Conservation (phyloP, 805 yeast species). For the Wickerhamiella cacticola region DNA sequence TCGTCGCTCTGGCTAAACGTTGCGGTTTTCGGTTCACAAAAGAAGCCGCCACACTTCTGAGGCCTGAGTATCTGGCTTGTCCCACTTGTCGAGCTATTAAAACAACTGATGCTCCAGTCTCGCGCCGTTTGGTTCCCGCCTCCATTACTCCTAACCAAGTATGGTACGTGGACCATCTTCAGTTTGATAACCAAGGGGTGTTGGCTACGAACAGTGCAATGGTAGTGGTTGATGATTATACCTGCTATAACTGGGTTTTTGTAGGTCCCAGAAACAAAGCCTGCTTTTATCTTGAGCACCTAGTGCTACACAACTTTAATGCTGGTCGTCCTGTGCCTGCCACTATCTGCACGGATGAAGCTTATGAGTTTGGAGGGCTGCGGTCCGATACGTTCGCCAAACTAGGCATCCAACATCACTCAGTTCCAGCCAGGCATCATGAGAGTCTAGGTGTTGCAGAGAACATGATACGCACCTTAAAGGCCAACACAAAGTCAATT, state of each 20-base stretch:
- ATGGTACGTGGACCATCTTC: not conserved
- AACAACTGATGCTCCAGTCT: not conserved
- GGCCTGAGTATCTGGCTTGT: not conserved
- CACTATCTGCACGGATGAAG: not conserved
- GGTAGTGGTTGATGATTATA: not conserved
- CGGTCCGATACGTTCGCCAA: not conserved
- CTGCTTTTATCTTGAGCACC: not conserved
- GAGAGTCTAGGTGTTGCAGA: not conserved
- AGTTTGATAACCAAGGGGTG: not conserved
- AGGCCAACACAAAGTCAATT: not conserved
- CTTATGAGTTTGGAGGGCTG: not conserved
- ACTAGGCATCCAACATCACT: not conserved
- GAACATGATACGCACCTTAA: not conserved
- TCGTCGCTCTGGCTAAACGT: not conserved
- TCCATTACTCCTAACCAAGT: not conserved
- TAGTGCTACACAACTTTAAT: not conserved
- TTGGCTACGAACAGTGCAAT: too few species aligned
- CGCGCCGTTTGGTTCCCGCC: not conserved
- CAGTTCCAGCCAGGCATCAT: not conserved
- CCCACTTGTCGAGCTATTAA: not conserved
- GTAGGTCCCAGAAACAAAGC: not conserved
- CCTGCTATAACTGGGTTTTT: not conserved
- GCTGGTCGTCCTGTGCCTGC: not conserved
- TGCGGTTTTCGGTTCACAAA: not conserved
- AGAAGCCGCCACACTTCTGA: not conserved